Evolutionary conservation across 768 basidiomycete genomes (phyloP).

Genomic region (Agrocybe pediades): DNA sequence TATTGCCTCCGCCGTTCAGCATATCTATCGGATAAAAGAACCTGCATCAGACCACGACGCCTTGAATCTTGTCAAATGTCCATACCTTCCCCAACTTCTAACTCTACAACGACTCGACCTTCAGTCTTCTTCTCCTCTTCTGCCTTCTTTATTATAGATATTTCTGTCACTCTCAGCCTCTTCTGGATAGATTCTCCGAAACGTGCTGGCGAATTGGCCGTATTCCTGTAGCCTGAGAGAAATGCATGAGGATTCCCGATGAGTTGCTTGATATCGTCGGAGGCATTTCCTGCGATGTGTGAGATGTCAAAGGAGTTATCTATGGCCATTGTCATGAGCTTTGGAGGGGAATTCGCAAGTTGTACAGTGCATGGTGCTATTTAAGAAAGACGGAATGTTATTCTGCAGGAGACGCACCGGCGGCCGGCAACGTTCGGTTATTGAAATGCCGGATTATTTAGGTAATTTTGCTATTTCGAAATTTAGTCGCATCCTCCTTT

Average conservation of each 20-base stretch:
- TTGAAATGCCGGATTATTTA: neutral
- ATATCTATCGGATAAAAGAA: slow-evolving; percentile 53
- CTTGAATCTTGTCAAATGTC: too few relatives aligned
- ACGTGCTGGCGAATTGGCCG: slow-evolving; percentile 1
- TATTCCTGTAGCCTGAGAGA: slow-evolving; percentile 10
- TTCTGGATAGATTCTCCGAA: slow-evolving; percentile 23
- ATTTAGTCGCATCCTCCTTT: too few relatives aligned
- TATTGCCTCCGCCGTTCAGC: slow-evolving; percentile 47
- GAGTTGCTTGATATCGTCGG: slow-evolving; percentile 29
- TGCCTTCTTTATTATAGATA: slow-evolving; percentile 41
- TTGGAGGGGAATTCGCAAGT: neutral
- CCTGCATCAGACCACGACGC: too few relatives aligned
- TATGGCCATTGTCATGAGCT: slow-evolving; percentile 5
- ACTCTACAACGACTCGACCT: slow-evolving; percentile 45
- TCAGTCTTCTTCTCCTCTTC: slow-evolving; percentile 48
- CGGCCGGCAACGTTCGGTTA: neutral
- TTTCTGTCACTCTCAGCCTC: slow-evolving; percentile 35
- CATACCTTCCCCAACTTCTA: slow-evolving; percentile 36
- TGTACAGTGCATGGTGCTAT: neutral
- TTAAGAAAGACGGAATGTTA: too few relatives aligned
- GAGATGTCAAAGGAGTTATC: slow-evolving; percentile 16
- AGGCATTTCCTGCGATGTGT: slow-evolving; percentile 29
- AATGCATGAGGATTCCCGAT: slow-evolving; percentile 19
- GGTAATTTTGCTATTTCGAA: too few relatives aligned
- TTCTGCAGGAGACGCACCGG: neutral